Evolutionary conservation across 192 early-diverging fungal genomes (phyloP), one percentile per base, ranked within the genome.

Genomic region (Piromyces finnis): DNA sequence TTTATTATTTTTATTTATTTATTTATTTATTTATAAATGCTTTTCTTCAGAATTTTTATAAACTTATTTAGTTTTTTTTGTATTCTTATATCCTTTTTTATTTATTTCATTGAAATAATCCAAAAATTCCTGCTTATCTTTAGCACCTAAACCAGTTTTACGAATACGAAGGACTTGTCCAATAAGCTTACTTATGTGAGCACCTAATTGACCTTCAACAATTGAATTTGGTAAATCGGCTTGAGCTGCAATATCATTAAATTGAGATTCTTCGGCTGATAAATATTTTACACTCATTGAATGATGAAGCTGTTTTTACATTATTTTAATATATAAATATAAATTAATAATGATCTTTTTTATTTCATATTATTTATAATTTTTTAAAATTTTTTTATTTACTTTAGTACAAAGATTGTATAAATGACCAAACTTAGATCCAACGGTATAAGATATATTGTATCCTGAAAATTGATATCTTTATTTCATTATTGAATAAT

Each of bases 91-190:
- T 5, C 51, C 51, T 68, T 26, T 68, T n/a, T 68, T n/a, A 68
- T 68, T 68, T 9, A 68, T 68, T 29, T 84, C 84, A 82, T 77
- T 82, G 79, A 85, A 95, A 82, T 91, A 95, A 2, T 92, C 86
- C 81, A 95, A 83, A 81, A 95, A 95, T 28, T 90, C 90, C 29
- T 86, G 84, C 84, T 95, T 95, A 80, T 95, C 93, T 78, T 86
- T 82, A 13, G 91, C 86, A 6, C 86, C 87, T 78, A 93, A 79
- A 17, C 88, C 87, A 1, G 92, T 90, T 83, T 89, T 92, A 30
- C 93, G 86, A 80, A 93, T 85, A 28, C 93, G 89, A 18, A 91
- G 87, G 16, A 94, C 81, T 77, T 88, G 88, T 30, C 87, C 85
- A 83, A 95, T 80, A 32, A 86, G 79, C 27, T 86, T 84, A 51